Evolutionary conservation across 2,329 filamentous ascomycete species (phyloP), one percentile per base, ranked within the genome.

Genomic region (Penicillium nordicum): DNA sequence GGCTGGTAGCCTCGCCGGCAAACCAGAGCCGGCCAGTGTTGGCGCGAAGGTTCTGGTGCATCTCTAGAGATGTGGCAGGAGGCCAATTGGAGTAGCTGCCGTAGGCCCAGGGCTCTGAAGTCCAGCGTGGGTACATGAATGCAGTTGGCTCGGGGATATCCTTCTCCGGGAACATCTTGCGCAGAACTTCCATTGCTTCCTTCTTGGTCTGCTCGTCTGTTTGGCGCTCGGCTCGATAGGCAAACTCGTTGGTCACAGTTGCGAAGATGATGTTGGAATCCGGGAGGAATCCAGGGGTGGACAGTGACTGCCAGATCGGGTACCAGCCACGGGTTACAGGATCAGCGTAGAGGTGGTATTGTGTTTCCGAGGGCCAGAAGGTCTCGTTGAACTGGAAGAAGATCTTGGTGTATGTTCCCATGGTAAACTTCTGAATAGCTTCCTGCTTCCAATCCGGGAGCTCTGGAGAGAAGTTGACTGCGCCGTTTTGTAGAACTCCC

Each of bases 321-420:
- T 82, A 84, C 67, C 80, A 81, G 18, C 81, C 81, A 9, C 81
- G 76, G 4, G 67, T 71, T 4, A 69, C 68, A 0, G 79, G 78
- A 38, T 77, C 74, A 0, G 81, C 80, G 59, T 83, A 83, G n/a
- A 83, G 73, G 60, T 80, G 77, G 63, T 78, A 84, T 53, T 84
- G 79, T 0, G 78, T 81, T 40, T 79, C 72, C 0, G 72, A 66
- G 63, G 80, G 79, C 87, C 87, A 89, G 71, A 89, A 90, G 0
- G 84, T 82, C 53, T 85, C 76, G 57, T 85, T 75, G 71, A 89
- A 89, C 59, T 88, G 86, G 57, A 87, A 74, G 72, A 89, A 89
- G 58, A 89, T 83, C 68, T 90, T 90, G 50, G 86, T 89, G 72
- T 89, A 90, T 0, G 85, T 88, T 7, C 83, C 87, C 82, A 89